Evolutionary conservation across 257 asterid genomes (phyloP), one percentile per base, ranked within the genome.

Genomic region (Solanum bulbocastanum): DNA sequence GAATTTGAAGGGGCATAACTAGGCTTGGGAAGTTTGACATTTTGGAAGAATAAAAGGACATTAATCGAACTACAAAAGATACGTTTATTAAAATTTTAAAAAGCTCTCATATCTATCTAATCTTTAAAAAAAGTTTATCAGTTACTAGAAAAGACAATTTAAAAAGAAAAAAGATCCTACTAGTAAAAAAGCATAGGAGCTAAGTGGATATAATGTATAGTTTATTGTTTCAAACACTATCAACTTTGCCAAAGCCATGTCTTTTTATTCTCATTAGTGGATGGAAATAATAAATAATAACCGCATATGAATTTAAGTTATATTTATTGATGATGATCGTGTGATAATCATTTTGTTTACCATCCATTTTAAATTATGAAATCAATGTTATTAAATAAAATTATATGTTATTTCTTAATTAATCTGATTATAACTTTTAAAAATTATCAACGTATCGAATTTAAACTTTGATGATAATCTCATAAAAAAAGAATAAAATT

Each of bases 171-270:
- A 85, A 81, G 74, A 66, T 66, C 18, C 74, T 30, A 84, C 25
- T 83, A 78, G 32, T 76, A 69, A 44, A 56, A 52, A 85, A 75
- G 81, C 49, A 79, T 84, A 87, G 85, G 18, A 79, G 25, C 40
- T 79, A 27, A 84, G 93, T 89, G 92, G 93, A 87, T 89, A 86
- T 87, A 90, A 88, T 88, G 91, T 93, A 90, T 76, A 44, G 39
- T 39, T 79, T 81, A 81, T 44, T 81, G 27, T 81, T 76, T 76
- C 13, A 78, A 58, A 78, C 37, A 30, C 30, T 4, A 78, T 78
- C 84, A 78, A 25, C 84, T 42, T 81, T 8, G 10, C 66, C 83
- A 62, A 42, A 75, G 27, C 37, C 33, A 82, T 32, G 66, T 85
- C 87, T 85, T 85, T 62, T 85, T 75, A 46, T 27, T 62, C 23